Evolutionary conservation across 202 grass and related monocot species (phyloP), one percentile per base, ranked within the genome.

Genomic region (Tripidium arundinaceum): DNA sequence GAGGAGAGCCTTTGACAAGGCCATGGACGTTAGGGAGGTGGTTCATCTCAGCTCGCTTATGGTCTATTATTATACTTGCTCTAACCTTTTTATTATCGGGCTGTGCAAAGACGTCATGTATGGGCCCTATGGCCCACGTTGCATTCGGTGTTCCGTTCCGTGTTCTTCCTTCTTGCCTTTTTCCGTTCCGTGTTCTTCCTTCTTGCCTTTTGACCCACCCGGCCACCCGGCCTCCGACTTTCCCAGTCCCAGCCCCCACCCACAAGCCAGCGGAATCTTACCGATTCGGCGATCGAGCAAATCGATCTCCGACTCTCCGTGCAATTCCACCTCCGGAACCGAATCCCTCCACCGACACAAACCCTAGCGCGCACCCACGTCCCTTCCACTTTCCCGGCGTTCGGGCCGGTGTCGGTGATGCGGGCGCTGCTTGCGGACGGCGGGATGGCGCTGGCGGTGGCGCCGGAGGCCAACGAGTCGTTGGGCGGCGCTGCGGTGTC

Each of bases 381-480:
- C 65, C 65, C 2, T 60, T 12, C 3, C 16, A 49, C n/a, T 31
- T 26, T 38, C 66, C 24, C 16, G 37, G 68, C 68, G 26, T 16
- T 6, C 33, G 46, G 27, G n/a, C 33, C n/a, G 42, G 15, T 22
- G 27, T 31, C 63, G 24, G 62, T 41, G 81, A 87, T 89, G 75
- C 83, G 77, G 88, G 77, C 84, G 86, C 64, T 81, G 40, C 52
- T 85, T 46, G 72, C 84, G 52, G 84, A 90, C 70, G 76, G 90
- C 38, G 77, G 68, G 27, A 89, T 91, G 81, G 72, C 84, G n/a
- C 81, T 94, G 58, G 62, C 88, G 73, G 60, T 84, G 70, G 7
- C 82, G 67, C 83, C 85, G 75, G 86, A 89, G 59, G 65, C 73
- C 41, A 80, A 80, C 81, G 43, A 66, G 63, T 82, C 79, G 31